phyloP scores from a whole-genome alignment of 148 eudicot genomes.

The Tetragonia tetragonoides region DNA sequence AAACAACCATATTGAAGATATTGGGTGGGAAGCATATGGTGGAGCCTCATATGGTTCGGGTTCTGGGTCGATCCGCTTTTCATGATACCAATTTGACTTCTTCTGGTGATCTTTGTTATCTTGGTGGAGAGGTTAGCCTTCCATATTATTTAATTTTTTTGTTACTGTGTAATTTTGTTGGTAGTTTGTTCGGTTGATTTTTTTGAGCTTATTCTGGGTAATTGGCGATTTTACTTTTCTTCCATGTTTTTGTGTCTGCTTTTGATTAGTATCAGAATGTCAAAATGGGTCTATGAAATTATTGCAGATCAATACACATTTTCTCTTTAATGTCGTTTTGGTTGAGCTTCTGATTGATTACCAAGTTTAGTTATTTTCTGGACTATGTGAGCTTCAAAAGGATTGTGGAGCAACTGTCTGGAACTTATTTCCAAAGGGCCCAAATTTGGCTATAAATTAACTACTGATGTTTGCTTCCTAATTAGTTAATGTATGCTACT shows the following conservation, averaged over 20 bases:
- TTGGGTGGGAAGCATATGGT: conserved; percentile 98
- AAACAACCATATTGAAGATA: conserved; percentile 88
- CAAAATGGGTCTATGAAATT: not conserved
- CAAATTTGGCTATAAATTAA: not conserved
- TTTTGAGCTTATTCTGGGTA: conserved; percentile 1
- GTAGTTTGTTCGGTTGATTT: not conserved
- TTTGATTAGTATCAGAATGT: not conserved
- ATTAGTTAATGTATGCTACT: not conserved
- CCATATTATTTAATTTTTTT: too few species aligned
- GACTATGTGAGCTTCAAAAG: not conserved
- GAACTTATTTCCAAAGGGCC: not conserved
- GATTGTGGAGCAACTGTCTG: not conserved
- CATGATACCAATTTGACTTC: conserved; percentile 86
- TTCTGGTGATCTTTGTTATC: conserved; percentile 81
- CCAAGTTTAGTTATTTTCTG: not conserved
- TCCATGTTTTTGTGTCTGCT: not conserved
- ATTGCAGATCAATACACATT: not conserved
- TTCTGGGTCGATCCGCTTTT: conserved; percentile 89
- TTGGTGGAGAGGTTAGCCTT: conserved; percentile 82
- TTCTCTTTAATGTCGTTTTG: not conserved
- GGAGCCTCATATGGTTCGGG: conserved; percentile 83
- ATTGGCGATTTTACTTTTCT: not conserved
- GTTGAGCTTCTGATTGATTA: not conserved
- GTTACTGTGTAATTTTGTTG: too few species aligned
- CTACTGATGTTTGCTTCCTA: not conserved